Conservation (phyloP, 129 eudicot genomes). For the Chrysanthemum makinoi region DNA sequence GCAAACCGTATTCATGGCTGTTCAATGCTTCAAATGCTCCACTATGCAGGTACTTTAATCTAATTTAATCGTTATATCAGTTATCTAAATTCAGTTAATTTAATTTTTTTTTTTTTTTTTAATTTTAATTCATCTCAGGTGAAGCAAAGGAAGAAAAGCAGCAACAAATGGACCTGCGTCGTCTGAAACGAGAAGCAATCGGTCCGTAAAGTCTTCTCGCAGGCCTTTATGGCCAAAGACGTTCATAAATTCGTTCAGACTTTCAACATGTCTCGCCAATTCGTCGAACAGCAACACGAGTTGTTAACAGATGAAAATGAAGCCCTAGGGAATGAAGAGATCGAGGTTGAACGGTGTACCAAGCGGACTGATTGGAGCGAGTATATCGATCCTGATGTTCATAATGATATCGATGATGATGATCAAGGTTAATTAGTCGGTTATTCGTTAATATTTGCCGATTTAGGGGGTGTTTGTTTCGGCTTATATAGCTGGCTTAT, state of each 20-base stretch:
- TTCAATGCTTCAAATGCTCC: conserved; percentile 87
- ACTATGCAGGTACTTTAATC: conserved; percentile 86
- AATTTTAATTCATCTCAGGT: conserved; percentile 58
- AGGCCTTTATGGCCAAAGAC: conserved; percentile 72
- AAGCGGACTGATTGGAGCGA: conserved; percentile 76
- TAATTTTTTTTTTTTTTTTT: neutral
- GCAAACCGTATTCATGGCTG: conserved; percentile 67
- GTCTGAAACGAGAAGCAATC: conserved; percentile 86
- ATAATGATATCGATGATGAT: conserved; percentile 5
- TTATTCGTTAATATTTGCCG: neutral
- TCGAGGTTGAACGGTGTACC: conserved; percentile 18
- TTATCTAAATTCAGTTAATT: conserved; percentile 5
- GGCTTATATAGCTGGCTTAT: too few species aligned
- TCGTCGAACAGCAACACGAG: conserved; percentile 45
- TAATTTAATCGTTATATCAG: neutral
- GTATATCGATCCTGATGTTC: conserved; percentile 41
- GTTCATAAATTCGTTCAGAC: conserved; percentile 64
- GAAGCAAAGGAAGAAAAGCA: conserved; percentile 95
- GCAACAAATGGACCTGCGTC: conserved; percentile 85
- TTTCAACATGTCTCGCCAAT: conserved; percentile 82
- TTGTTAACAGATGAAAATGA: conserved; percentile 25
- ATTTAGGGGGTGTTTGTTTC: too few species aligned
- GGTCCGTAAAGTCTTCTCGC: conserved; percentile 61
- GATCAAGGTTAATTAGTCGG: conserved; percentile 21
- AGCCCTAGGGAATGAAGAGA: neutral